Conservation (phyloP, 208 protist species). For the Crithidia fasciculata region DNA sequence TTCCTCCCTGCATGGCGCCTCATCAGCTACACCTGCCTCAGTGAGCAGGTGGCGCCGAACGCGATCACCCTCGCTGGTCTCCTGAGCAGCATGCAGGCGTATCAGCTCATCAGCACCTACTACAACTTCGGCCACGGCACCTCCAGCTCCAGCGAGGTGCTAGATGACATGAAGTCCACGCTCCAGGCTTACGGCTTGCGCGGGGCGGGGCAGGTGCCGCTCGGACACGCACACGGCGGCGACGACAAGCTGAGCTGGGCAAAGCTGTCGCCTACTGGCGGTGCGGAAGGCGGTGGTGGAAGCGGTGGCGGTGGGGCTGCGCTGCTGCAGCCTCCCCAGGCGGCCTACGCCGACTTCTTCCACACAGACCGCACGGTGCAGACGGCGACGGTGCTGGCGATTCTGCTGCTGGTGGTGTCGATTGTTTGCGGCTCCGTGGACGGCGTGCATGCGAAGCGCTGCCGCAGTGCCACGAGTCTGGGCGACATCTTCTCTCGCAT, state of each 20-base stretch:
- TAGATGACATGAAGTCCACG: constrained; percentile 36
- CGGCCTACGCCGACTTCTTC: constrained; percentile 52
- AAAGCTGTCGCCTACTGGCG: constrained; percentile 1
- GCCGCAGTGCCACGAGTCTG: constrained; percentile 77
- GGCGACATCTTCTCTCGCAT: constrained; percentile 89
- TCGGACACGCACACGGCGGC: constrained; percentile 14
- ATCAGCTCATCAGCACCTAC: constrained; percentile 84
- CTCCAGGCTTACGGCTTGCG: constrained; percentile 49
- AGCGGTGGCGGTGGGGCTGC: background rate
- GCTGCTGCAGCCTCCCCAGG: constrained; percentile 9
- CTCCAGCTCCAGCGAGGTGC: constrained; percentile 8
- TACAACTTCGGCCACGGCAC: constrained; percentile 38
- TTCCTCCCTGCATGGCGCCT: constrained; percentile 68
- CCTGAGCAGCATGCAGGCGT: constrained; percentile 84
- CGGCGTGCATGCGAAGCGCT: constrained; percentile 83
- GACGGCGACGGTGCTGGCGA: constrained; percentile 69
- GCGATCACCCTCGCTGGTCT: constrained; percentile 86
- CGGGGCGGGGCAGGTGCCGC: constrained; percentile 44
- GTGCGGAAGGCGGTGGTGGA: background rate
- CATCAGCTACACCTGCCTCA: constrained; percentile 62
- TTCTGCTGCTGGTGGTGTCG: constrained; percentile 63
- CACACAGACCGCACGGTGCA: constrained; percentile 52
- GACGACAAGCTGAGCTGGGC: constrained; percentile 21
- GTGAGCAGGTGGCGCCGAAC: constrained; percentile 91
- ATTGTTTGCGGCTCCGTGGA: constrained; percentile 79